Base-by-base conservation (phyloP, 2,329 filamentous ascomycete genomes). In the Scolecobasidium constrictum region DNA sequence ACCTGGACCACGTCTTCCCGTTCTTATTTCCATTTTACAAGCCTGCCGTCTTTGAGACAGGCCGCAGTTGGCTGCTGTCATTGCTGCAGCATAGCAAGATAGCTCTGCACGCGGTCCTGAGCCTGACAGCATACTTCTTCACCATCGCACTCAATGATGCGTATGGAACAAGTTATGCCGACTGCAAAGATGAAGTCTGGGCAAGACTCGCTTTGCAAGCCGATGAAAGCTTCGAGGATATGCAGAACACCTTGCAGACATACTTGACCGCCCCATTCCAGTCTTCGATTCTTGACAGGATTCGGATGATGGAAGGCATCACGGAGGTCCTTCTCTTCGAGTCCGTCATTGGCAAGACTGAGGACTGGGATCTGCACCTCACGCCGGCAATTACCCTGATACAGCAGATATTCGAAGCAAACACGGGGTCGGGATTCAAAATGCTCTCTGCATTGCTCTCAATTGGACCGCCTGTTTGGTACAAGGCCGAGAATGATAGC, bases 1-100 rank as follows among this genome's bases (percentile, higher is more conserved):
- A 49, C 23, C 36, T 52, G 15, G 48, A 52, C 36, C 44, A 41
- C 15, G 43, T 49, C 5, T 49, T 49, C 17, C 50, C 48, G 2
- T 26, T 42, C 18, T 35, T 49, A 4, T 52, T 49, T 26, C 47
- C 50, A 15, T 48, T 46, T 34, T 50, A 50, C 18, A 39, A 41
- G 11, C 44, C 47, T 11, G 23, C 34, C 6, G 4, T 50, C 3
- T 46, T 50, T 13, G 50, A 52, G 5, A 45, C 46, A 20, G 50
- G 50, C 12, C 47, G 48, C 2, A 47, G 46, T 20, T 51, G 48
- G 48, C 20, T 52, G n/a, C 38, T 51, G 19, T 12, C 37, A 4
- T 31, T 50, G 19, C 35, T 51, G 28, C 9, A n/a, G 26, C 9
- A 31, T 9, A 31, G 26, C 26, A 31, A 31, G 26, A 9, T 31